These are phyloP conservation scores for Anaeramoeba ignava DNA, from an alignment of 78 protist species.

Conservation along the genomic window DNA sequence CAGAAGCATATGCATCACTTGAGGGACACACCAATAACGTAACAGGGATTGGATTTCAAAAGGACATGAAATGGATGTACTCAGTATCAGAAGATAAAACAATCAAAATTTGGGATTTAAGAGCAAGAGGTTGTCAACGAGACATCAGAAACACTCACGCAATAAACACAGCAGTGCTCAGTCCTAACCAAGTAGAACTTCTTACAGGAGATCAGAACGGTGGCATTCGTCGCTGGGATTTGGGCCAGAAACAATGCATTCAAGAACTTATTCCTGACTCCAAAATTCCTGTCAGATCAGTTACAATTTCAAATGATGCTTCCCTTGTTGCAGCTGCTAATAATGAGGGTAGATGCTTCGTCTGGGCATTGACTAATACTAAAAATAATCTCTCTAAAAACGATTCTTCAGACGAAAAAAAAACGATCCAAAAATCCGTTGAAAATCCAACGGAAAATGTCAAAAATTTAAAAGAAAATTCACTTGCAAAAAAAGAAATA, in stretches of 20 bases:
- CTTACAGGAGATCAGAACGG: slow-evolving; percentile 75
- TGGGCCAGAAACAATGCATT: slow-evolving; percentile 45
- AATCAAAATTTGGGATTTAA: slow-evolving; percentile 84
- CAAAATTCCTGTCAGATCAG: slow-evolving; percentile 5
- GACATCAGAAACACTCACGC: slow-evolving; percentile 45
- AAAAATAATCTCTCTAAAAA: no score
- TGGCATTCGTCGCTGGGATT: slow-evolving; percentile 73
- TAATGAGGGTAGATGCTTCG: slow-evolving; percentile 56
- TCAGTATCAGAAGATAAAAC: slow-evolving; percentile 83
- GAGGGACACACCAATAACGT: slow-evolving; percentile 81
- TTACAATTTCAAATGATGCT: slow-evolving; percentile 49
- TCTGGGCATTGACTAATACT: slow-evolving; percentile 27
- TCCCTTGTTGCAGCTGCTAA: slow-evolving; percentile 57
- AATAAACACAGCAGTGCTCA: slow-evolving; percentile 60
- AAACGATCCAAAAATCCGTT: slow-evolving; percentile 10
- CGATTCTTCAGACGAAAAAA: background rate
- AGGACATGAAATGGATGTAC: slow-evolving; percentile 74
- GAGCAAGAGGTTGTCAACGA: slow-evolving; percentile 66
- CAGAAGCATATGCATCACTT: no score
- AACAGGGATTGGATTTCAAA: slow-evolving; percentile 68
- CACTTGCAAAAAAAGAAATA: slow-evolving; percentile 2
- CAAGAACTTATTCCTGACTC: slow-evolving; percentile 30
- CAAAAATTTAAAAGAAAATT: slow-evolving; percentile 8
- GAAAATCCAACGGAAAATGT: background rate
- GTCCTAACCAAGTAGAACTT: slow-evolving; percentile 77